phyloP scores from a whole-genome alignment of 2,329 filamentous ascomycete species.

The Fusarium sp. region DNA sequence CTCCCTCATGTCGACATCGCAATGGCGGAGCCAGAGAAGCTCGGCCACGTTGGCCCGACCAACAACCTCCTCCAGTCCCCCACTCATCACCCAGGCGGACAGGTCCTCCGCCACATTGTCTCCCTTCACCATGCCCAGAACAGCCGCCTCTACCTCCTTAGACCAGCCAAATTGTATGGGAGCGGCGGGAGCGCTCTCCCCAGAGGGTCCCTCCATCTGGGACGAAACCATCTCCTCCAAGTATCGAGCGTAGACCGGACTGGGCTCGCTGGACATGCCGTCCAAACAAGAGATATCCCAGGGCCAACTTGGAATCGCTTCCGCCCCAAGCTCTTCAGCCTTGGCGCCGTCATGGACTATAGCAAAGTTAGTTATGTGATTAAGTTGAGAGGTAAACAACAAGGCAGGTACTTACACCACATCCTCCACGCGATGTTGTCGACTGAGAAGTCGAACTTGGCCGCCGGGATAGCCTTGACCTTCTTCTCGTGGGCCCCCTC shows the following conservation, averaged over 20 bases:
- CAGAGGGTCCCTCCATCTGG: too few relatives aligned
- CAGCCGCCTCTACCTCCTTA: too few relatives aligned
- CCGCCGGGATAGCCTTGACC: not conserved
- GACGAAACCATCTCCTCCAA: not conserved
- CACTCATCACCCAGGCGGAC: too few relatives aligned
- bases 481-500: not conserved
- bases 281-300: not conserved
- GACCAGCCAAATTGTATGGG: too few relatives aligned
- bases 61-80: too few relatives aligned
- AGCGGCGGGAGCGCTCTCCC: too few relatives aligned
- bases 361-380: not conserved
- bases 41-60: too few relatives aligned
- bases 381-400: not conserved
- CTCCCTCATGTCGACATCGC: too few relatives aligned
- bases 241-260: not conserved
- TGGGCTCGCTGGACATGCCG: not conserved
- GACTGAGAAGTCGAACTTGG: not conserved
- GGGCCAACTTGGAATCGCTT: not conserved
- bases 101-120: too few relatives aligned
- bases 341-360: not conserved
- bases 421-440: not conserved
- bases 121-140: too few relatives aligned
- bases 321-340: too few relatives aligned
- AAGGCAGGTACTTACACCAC: not conserved
- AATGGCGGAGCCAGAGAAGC: too few relatives aligned